Conservation (phyloP, 805 yeast genomes). For the Candida easanensis region DNA sequence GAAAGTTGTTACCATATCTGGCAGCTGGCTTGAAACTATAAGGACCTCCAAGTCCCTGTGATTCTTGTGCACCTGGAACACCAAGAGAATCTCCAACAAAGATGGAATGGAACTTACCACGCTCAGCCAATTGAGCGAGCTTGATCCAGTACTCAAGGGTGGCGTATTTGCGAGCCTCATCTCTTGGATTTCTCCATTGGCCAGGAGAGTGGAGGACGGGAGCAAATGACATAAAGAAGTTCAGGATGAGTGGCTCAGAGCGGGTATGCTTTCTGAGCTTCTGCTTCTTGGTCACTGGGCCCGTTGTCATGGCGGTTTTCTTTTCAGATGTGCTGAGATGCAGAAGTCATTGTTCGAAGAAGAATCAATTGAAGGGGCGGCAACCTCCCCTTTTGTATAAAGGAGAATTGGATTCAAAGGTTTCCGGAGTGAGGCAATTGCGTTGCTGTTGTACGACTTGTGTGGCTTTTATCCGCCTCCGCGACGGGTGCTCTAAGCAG, state of each 20-base stretch:
- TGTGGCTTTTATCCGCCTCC: too few relatives aligned
- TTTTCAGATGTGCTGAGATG: too few relatives aligned
- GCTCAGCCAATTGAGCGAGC: slow-evolving; percentile 38
- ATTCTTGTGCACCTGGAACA: slow-evolving; percentile 38
- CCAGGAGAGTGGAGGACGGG: slow-evolving; percentile 29
- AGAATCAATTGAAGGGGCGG: too few relatives aligned
- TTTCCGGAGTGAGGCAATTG: too few relatives aligned
- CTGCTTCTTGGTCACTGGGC: too few relatives aligned
- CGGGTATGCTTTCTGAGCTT: too few relatives aligned
- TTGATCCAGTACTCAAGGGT: slow-evolving; percentile 38
- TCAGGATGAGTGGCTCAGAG: slow-evolving; percentile 23
- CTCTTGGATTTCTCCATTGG: slow-evolving; percentile 28
- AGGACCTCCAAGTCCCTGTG: slow-evolving; percentile 31
- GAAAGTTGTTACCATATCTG: slow-evolving; percentile 33
- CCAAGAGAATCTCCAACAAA: slow-evolving; percentile 42
- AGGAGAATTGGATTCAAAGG: too few relatives aligned
- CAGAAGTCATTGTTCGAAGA: too few relatives aligned
- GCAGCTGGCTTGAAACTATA: slow-evolving; percentile 36
- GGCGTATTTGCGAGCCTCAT: slow-evolving; percentile 22
- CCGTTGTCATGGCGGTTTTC: too few relatives aligned
- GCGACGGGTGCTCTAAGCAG: too few relatives aligned
- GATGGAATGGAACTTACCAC: slow-evolving; percentile 38
- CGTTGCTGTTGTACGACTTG: too few relatives aligned
- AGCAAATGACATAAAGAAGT: slow-evolving; percentile 25
- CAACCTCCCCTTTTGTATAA: too few relatives aligned